Evolutionary conservation across 345 rosid species (phyloP).

Genomic region (Luvunga scandens): DNA sequence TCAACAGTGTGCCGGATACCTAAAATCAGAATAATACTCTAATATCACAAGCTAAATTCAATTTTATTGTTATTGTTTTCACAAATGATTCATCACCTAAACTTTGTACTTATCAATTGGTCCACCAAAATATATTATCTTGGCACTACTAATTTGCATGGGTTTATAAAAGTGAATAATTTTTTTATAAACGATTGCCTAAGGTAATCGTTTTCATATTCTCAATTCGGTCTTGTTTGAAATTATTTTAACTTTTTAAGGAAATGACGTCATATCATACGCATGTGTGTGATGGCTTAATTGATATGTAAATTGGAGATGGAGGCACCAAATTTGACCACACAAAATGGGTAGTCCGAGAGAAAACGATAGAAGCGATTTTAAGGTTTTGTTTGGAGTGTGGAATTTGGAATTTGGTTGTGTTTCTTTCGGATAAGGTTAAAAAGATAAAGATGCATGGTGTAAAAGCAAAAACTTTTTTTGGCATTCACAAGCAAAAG

Average conservation of each 20-base stretch:
- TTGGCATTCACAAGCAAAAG: conserved; percentile 1
- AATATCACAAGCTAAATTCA: neutral
- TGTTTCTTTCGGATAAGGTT: conserved; percentile 7
- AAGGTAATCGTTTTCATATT: too few species aligned
- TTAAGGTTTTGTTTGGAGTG: neutral
- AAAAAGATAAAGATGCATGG: neutral
- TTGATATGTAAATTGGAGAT: neutral
- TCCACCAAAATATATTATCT: neutral
- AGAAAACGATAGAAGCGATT: neutral
- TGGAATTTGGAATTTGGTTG: neutral
- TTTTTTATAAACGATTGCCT: neutral
- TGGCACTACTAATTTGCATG: neutral
- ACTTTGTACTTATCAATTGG: neutral
- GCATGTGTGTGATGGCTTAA: neutral
- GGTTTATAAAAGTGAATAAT: neutral
- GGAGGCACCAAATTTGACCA: conserved; percentile 28
- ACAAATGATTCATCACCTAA: conserved; percentile 2
- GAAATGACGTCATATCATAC: neutral
- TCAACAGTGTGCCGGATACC: too few species aligned
- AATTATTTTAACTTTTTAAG: neutral
- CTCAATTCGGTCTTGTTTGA: neutral
- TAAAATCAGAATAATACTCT: neutral
- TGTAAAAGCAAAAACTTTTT: neutral
- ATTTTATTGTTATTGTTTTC: neutral
- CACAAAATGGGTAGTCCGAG: neutral